A percentile compares a stretch with the other conserved stretches of the same genome.
Evolutionary conservation across 2,329 filamentous ascomycete species (phyloP).

Genomic region (Thelonectria rubi): DNA sequence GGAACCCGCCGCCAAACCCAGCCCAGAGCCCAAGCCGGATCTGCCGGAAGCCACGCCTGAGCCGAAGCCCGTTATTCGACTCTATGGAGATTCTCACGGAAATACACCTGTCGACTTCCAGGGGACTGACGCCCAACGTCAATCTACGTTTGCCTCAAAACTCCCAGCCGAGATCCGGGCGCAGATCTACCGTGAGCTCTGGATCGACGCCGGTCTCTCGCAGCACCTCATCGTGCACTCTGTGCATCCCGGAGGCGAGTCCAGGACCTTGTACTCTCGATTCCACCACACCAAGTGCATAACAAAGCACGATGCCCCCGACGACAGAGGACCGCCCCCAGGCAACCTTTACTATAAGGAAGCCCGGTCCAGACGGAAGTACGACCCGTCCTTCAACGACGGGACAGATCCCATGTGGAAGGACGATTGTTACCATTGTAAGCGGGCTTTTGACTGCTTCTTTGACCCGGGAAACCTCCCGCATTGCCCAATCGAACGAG

Average conservation of each 20-base stretch:
- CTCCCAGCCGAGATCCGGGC: slow-evolving; percentile 6
- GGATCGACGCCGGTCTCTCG: not conserved
- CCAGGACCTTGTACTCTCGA: not conserved
- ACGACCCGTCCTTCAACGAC: slow-evolving; percentile 1
- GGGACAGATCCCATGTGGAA: slow-evolving; percentile 14
- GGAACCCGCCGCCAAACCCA: too few relatives aligned
- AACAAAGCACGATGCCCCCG: not conserved
- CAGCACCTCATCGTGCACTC: slow-evolving; percentile 1
- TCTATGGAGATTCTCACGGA: not conserved
- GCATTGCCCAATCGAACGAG: not conserved
- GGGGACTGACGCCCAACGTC: not conserved
- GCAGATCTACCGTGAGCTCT: slow-evolving; percentile 3
- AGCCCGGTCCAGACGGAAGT: not conserved
- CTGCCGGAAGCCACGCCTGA: too few relatives aligned
- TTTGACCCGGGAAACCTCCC: slow-evolving; percentile 5
- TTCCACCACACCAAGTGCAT: slow-evolving; percentile 6
- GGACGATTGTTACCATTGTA: slow-evolving; percentile 13
- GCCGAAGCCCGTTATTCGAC: not conserved
- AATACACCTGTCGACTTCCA: slow-evolving; percentile 4
- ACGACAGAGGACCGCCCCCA: slow-evolving; percentile 4
- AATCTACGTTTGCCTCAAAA: slow-evolving; percentile 3
- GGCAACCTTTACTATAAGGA: slow-evolving; percentile 6
- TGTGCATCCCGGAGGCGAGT: not conserved
- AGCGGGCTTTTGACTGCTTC: not conserved
- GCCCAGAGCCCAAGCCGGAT: too few relatives aligned